Evolutionary conservation across 1,139 yeast species (phyloP).

Genomic region (Torulaspora pretoriensis): DNA sequence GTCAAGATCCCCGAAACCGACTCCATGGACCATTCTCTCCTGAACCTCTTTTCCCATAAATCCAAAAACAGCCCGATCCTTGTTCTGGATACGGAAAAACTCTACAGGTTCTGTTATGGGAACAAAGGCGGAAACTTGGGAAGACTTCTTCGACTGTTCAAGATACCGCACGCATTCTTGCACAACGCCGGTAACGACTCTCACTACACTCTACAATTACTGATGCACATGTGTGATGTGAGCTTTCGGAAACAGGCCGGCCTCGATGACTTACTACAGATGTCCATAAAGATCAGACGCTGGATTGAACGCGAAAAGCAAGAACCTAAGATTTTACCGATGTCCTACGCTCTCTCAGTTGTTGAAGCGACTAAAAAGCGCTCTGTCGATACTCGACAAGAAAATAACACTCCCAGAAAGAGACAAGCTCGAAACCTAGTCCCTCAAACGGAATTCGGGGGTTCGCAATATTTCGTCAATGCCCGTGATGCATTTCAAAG

Average conservation of each 20-base stretch:
- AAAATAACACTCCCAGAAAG: constrained; percentile 4
- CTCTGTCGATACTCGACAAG: neutral
- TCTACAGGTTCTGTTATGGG: constrained; percentile 46
- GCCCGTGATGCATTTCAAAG: constrained; percentile 21
- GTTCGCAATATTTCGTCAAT: constrained; percentile 26
- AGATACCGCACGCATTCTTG: constrained; percentile 57
- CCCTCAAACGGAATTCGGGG: constrained; percentile 35
- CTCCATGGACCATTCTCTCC: constrained; percentile 12
- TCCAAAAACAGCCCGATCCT: constrained; percentile 11
- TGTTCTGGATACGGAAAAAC: constrained; percentile 50
- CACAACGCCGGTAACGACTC: constrained; percentile 89
- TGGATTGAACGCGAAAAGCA: constrained; percentile 27
- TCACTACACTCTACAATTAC: constrained; percentile 56
- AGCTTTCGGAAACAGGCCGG: constrained; percentile 38
- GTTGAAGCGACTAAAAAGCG: constrained; percentile 15
- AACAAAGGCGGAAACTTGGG: constrained; percentile 47
- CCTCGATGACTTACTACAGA: constrained; percentile 33
- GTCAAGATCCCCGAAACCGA: constrained; percentile 42
- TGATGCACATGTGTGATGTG: constrained; percentile 55
- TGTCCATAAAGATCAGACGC: constrained; percentile 22
- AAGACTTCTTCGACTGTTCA: constrained; percentile 47
- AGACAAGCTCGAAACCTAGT: constrained; percentile 23
- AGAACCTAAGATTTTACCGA: constrained; percentile 32
- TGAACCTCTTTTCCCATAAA: neutral
- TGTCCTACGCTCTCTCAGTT: constrained; percentile 29